phyloP scores from a whole-genome alignment of 495 filamentous ascomycete species.

The Podospora bellae-mahoneyi region DNA sequence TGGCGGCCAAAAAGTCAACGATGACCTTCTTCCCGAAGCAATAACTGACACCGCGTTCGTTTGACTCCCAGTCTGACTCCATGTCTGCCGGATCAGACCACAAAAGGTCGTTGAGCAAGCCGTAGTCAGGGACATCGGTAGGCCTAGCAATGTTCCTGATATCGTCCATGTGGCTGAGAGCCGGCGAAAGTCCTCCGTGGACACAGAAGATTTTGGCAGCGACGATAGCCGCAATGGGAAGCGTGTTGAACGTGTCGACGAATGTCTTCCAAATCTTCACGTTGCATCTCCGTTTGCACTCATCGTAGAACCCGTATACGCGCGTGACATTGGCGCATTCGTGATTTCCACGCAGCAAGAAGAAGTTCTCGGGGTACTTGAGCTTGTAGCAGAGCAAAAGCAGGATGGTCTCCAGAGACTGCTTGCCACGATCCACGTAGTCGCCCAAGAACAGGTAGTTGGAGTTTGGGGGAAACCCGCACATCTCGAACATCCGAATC shows the following conservation, averaged over 20 bases:
- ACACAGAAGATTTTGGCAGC: conserved; percentile 99
- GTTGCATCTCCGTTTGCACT: conserved; percentile 96
- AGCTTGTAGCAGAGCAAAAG: conserved; percentile 97
- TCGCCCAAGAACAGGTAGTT: conserved; percentile 98
- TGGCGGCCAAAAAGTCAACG: conserved; percentile 87
- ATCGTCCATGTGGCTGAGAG: conserved; percentile 94
- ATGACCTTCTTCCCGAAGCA: conserved; percentile 99
- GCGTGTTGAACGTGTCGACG: conserved; percentile 93
- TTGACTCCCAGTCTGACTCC: conserved; percentile 96
- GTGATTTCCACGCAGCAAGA: conserved; percentile 93
- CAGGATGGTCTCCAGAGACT: conserved; percentile 94
- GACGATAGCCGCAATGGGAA: conserved; percentile 94
- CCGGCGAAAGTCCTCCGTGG: conserved; percentile 91
- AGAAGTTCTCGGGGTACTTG: conserved; percentile 98
- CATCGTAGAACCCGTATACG: conserved; percentile 99
- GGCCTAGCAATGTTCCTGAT: conserved; percentile 93
- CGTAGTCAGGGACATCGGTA: conserved; percentile 97
- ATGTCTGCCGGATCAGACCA: conserved; percentile 99
- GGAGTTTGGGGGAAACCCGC: conserved; percentile 87
- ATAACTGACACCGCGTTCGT: conserved; percentile 95
- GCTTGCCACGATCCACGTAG: conserved; percentile 97
- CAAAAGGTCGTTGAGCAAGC: conserved; percentile 89
- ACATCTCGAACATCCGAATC: conserved; percentile 99
- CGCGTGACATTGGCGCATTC: conserved; percentile 98
- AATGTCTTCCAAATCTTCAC: conserved; percentile 99